These are phyloP conservation scores for Cryptosporidium bovis DNA, from an alignment of 169 alveolate species.

Conservation along the genomic window DNA sequence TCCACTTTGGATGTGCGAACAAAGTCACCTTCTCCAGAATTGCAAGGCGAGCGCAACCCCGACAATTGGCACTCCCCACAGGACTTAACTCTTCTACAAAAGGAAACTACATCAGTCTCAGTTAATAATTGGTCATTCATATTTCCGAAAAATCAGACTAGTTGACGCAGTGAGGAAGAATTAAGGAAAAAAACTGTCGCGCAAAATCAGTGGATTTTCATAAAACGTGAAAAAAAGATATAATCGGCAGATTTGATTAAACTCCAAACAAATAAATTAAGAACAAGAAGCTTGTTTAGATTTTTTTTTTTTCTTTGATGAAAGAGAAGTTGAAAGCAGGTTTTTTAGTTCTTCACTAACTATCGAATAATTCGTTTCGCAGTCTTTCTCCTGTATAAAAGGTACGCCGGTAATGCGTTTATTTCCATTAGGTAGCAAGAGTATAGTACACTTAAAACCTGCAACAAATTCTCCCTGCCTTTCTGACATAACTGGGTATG, in stretches of 20 bases:
- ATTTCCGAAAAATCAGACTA: not conserved
- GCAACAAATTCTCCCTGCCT: conserved; percentile 93
- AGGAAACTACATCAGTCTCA: conserved; percentile 13
- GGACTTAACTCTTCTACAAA: conserved; percentile 22
- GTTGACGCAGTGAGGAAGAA: not conserved
- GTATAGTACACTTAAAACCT: conserved; percentile 91
- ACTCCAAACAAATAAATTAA: not conserved
- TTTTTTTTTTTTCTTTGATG: conserved; percentile 50
- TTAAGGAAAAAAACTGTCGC: no score
- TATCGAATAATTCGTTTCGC: conserved; percentile 23
- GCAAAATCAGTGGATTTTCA: no score
- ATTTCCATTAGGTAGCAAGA: conserved; percentile 89
- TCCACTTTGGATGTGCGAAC: conserved; percentile 65
- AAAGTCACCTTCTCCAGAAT: not conserved
- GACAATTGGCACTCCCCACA: conserved; percentile 71
- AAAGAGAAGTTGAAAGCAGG: conserved; percentile 25
- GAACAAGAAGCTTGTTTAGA: not conserved
- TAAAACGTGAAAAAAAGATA: not conserved
- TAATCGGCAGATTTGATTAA: not conserved
- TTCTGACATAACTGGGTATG: conserved; percentile 92
- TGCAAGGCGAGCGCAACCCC: conserved; percentile 51
- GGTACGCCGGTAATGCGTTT: conserved; percentile 83
- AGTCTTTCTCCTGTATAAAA: conserved; percentile 31
- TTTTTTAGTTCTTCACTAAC: conserved; percentile 29
- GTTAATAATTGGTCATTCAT: not conserved